Base-by-base conservation (phyloP, 805 yeast genomes). In the Candida schatavii region DNA sequence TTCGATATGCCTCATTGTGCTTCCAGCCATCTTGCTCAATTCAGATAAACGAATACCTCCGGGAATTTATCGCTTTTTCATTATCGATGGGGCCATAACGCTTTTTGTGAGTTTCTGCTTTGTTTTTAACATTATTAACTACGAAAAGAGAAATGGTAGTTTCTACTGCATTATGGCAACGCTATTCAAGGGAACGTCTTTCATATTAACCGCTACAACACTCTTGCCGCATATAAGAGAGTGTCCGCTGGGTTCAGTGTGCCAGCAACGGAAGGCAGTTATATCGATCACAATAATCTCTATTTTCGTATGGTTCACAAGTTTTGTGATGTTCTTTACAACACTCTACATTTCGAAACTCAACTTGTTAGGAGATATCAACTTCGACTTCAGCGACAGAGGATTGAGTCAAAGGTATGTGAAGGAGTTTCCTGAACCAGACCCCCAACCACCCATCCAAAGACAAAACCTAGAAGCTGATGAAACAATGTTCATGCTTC, bases 121-220 rank as follows among this genome's bases (percentile, higher is more conserved):
- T 45, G 52, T 70, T 21, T 54, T 61, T 15, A 59, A 57, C n/a
- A 44, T 66, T n/a, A 57, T 70, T 39, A 62, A 61, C 40, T 70
- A 64, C 42, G 75, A 68, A 40, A 58, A 50, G 40, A 48, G 70
- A 40, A 67, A 67, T 42, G 74, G 74, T 2, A 61, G 68, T 22
- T 65, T 69, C 40, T 70, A 68, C 42, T 66, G 73, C 39, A 41
- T 64, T 10, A 50, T 62, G 2, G 66, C 69, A 2, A 46, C 61
- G 17, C 35, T 68, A 4, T 47, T 70, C 46, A 62, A 68, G 27
- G 45, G 67, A 7, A 62, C 65, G 13, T 57, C 73, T 5, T 64
- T 71, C 46, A 52, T 64, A 5, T 54, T 62, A 37, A 57, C 62
- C 10, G 46, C 57, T 2, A 49, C 64, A 4, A 46, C 46, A 9